Conservation (phyloP, 148 eudicot species). For the Camellia granthamiana region DNA sequence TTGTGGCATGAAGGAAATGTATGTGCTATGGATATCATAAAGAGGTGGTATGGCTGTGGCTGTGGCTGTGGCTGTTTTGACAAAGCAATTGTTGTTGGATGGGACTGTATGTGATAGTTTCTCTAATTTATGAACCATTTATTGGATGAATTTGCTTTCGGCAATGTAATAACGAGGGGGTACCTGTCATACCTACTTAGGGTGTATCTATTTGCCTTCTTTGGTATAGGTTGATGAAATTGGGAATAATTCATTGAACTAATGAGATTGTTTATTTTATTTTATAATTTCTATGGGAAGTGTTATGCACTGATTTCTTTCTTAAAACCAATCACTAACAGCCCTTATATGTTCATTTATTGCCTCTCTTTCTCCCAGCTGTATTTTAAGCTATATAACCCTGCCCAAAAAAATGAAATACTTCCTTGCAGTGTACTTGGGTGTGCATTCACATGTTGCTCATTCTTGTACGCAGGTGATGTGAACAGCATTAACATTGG, state of each 20-base stretch:
- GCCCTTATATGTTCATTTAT: too few species aligned
- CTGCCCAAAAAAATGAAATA: too few species aligned
- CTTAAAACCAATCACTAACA: too few species aligned
- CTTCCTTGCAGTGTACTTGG: neutral
- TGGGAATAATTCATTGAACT: too few species aligned
- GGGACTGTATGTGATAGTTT: neutral
- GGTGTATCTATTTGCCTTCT: neutral
- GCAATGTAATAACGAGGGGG: neutral
- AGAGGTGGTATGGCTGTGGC: too few species aligned
- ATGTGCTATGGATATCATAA: neutral
- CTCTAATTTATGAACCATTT: neutral
- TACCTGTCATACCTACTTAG: neutral
- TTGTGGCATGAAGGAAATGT: neutral
- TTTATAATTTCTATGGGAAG: too few species aligned
- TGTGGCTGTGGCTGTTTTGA: neutral
- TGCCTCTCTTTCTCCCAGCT: too few species aligned
- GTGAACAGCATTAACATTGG: constrained; percentile 82
- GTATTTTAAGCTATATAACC: too few species aligned
- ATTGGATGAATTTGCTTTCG: neutral
- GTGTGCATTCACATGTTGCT: neutral
- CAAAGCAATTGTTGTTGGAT: neutral
- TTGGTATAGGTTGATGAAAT: too few species aligned
- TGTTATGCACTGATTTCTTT: too few species aligned
- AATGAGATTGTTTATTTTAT: too few species aligned
- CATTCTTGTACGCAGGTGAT: constrained; percentile 56